These are phyloP conservation scores for Stachybotrys chartarum DNA, from an alignment of 2,329 filamentous ascomycete genomes.

Conservation along the genomic window DNA sequence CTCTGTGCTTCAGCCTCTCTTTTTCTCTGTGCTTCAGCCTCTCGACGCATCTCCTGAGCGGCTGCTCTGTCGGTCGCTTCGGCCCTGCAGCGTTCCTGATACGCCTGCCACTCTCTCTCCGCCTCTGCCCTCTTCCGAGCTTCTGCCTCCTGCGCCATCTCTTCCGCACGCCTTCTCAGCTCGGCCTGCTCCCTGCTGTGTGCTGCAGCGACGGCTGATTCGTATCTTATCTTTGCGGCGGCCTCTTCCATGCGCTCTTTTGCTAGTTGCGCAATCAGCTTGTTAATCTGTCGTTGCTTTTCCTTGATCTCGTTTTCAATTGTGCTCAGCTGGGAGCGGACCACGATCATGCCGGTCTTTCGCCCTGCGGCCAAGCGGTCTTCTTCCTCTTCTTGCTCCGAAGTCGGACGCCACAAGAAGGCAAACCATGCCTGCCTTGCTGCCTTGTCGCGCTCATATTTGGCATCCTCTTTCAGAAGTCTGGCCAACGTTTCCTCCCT, in stretches of 20 bases:
- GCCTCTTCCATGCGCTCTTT: not conserved
- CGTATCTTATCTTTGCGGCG: not conserved
- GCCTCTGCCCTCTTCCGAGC: not conserved
- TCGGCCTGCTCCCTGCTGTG: not conserved
- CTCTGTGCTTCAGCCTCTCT: too few species aligned
- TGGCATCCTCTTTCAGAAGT: not conserved
- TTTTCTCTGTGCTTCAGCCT: too few species aligned
- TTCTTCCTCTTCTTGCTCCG: not conserved
- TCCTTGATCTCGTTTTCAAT: not conserved
- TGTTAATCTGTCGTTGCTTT: not conserved
- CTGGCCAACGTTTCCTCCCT: not conserved
- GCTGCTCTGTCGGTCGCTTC: not conserved
- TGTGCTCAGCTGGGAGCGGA: not conserved
- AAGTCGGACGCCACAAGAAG: not conserved
- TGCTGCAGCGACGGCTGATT: not conserved
- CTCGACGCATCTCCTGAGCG: not conserved
- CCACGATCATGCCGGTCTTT: not conserved
- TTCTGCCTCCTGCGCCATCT: not conserved
- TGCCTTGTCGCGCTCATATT: not conserved
- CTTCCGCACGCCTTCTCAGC: not conserved
- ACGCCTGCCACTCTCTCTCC: too few species aligned
- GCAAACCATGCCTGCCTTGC: not conserved
- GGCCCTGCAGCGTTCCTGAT: not conserved
- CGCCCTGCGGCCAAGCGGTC: not conserved
- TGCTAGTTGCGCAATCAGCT: not conserved